Evolutionary conservation across 257 asterid species (phyloP).

Genomic region (Plantago elongata): DNA sequence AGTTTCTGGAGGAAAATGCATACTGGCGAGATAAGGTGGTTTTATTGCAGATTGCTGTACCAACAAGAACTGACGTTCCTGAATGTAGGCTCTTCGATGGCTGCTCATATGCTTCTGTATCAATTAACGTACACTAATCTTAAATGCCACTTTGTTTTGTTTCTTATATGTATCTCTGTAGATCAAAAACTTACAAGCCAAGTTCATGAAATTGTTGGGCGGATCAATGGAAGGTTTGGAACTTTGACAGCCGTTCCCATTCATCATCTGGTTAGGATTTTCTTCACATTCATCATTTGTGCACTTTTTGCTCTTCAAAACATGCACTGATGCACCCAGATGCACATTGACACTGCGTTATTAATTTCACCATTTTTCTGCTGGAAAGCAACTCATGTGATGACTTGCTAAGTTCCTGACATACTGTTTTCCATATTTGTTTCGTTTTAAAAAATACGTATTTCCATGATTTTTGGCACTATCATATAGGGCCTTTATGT

Average conservation of each 20-base stretch:
- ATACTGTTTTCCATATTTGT: conserved; percentile 5
- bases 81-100: conserved; percentile 60
- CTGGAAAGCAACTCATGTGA: neutral
- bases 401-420: neutral
- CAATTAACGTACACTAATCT: neutral
- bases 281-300: conserved; percentile 8
- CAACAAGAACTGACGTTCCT: conserved; percentile 95
- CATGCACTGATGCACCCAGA: neutral
- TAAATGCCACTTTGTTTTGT: conserved; percentile 15
- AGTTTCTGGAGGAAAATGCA: conserved; percentile 83
- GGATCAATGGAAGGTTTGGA: conserved; percentile 98
- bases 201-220: conserved; percentile 97
- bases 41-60: conserved; percentile 95
- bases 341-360: no score
- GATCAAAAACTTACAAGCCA: conserved; percentile 98
- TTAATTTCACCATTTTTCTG: conserved; percentile 1
- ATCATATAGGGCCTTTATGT: no score
- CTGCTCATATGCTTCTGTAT: conserved; percentile 10
- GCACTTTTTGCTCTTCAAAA: neutral
- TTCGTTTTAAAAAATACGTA: conserved; percentile 11
- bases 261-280: conserved; percentile 86
- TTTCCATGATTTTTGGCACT: conserved; percentile 6
- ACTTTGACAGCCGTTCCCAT: conserved; percentile 80
- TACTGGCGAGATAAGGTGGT: conserved; percentile 86
- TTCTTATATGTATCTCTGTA: conserved; percentile 28